Percentiles rank a stretch among this genome's conserved stretches.
Conservation (phyloP, 805 yeast genomes). For the Barnettozyma siamensis region DNA sequence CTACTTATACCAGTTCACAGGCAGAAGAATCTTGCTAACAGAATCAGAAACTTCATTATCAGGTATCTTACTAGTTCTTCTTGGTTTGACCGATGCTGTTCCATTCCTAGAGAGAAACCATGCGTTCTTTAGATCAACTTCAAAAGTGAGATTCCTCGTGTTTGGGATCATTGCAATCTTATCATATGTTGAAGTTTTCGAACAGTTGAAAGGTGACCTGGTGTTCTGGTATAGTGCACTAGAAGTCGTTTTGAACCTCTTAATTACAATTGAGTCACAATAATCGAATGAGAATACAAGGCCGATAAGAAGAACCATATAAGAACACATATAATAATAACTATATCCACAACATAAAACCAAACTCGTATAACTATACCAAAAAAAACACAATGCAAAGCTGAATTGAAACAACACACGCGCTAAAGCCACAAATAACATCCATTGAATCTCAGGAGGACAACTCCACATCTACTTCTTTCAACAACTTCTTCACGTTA, state of each 20-base stretch:
- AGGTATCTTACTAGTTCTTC: slow-evolving; percentile 4
- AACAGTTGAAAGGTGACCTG: slow-evolving; percentile 6
- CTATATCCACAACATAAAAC: too few species aligned
- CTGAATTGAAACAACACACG: too few species aligned
- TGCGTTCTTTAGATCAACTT: slow-evolving; percentile 6
- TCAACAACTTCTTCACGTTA: slow-evolving; percentile 14
- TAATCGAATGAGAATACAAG: too few species aligned
- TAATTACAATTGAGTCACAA: slow-evolving; percentile 1
- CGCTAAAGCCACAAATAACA: too few species aligned
- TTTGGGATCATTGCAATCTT: slow-evolving; percentile 5
- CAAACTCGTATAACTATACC: too few species aligned
- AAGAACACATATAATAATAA: too few species aligned
- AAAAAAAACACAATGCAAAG: too few species aligned
- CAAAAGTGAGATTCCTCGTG: slow-evolving; percentile 6
- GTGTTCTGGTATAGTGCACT: slow-evolving; percentile 8
- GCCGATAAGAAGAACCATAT: too few species aligned
- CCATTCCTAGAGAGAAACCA: slow-evolving; percentile 7
- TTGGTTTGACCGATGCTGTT: slow-evolving; percentile 5
- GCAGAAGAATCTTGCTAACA: slow-evolving; percentile 6
- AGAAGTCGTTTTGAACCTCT: slow-evolving; percentile 6
- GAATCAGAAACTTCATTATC: slow-evolving; percentile 10
- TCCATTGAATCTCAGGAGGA: too few species aligned
- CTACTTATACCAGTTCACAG: slow-evolving; percentile 4
- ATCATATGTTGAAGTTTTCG: slow-evolving; percentile 7
- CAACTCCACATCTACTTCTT: slow-evolving; percentile 9